Evolutionary conservation across 2,329 filamentous ascomycete genomes (phyloP), one percentile per base, ranked within the genome.

Genomic region (Ophiocordyceps sinensis): DNA sequence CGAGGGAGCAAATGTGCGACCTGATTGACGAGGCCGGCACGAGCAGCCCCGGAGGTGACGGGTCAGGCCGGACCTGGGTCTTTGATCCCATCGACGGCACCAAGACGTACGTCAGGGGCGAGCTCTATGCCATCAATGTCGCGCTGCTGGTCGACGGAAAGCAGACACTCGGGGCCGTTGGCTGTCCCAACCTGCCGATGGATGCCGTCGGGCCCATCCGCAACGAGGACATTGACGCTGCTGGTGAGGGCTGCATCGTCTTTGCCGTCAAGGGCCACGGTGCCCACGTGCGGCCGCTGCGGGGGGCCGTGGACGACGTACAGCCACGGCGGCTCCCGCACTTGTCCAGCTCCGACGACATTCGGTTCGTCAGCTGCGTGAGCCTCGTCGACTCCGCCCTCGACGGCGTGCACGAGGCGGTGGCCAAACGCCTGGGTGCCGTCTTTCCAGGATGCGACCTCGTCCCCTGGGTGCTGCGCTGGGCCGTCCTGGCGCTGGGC

Each of bases 61-160:
- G 46, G 9, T 48, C 52, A 2, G 66, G 64, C 8, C 54, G 71
- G 13, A 65, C 67, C 9, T 77, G 73, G 73, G 64, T 77, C 0
- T 75, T 77, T 48, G 73, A 77, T 49, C 73, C 73, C 1, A 76
- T 77, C 28, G 73, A 77, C 46, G 73, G 73, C 8, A 77, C 73
- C 2, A 68, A 71, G 56, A 74, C 71, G 1, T 77, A 73, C 41
- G 59, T 77, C 9, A 56, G 60, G 11, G 66, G 68, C 6, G 59
- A 73, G 48, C 64, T 73, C 37, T 77, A 76, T 47, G 73, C 71
- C 42, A 70, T 76, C 54, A 77, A 77, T 43, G 61, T 74, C 15
- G 71, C 63, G 2, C 61, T 77, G 3, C 52, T 77, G 3, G 58
- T 68, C 28, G 68, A 65, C 23, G 68, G 71, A 4, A 54, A 58